Evolutionary conservation across 192 early-diverging fungal genomes (phyloP), one percentile per base, ranked within the genome.

Genomic region (Glomus cerebriforme): DNA sequence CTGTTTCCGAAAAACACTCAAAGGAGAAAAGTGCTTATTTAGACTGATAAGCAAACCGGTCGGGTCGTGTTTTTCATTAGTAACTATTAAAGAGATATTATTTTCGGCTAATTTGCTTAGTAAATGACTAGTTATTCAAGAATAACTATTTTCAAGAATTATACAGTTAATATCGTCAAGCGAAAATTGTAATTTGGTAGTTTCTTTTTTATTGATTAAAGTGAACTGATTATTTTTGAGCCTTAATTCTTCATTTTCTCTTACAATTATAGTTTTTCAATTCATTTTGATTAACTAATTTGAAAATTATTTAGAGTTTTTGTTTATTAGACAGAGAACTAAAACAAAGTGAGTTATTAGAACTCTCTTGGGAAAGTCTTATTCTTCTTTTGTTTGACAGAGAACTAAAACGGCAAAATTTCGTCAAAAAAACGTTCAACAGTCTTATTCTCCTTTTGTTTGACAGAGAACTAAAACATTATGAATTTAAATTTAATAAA

Each of bases 51-150:
- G 59, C 24, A 60, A n/a, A 24, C 59, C 59, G 19, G 59, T 60
- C 10, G 59, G 59, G 59, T 60, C 59, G 7, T n/a, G 22, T 60
- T 60, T 60, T 60, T 60, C 59, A n/a, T 60, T 60, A 60, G 59
- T 60, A 24, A 60, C 59, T 60, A 60, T 60, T 60, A 60, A 60
- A 60, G 59, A 60, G 7, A 60, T 60, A 60, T 60, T 60, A 60
- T 60, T 60, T 60, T 60, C 59, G 59, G 59, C 59, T 60, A 60
- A 7, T 60, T 60, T 60, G 7, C 59, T 60, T 60, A 60, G 59
- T n/a, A 60, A 60, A 60, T 60, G 59, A 60, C 59, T 60, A 24
- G 59, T 60, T 60, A 60, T 60, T 5, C 59, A 17, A 60, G 59
- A 60, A 26, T 60, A 17, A 7, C 59, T 60, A 7, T 60, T 60